Percentiles rank a stretch among this genome's conserved stretches.
These are phyloP conservation scores for Chlamydomonas asymmetrica DNA, from an alignment of 139 green algal species.

Conservation along the genomic window DNA sequence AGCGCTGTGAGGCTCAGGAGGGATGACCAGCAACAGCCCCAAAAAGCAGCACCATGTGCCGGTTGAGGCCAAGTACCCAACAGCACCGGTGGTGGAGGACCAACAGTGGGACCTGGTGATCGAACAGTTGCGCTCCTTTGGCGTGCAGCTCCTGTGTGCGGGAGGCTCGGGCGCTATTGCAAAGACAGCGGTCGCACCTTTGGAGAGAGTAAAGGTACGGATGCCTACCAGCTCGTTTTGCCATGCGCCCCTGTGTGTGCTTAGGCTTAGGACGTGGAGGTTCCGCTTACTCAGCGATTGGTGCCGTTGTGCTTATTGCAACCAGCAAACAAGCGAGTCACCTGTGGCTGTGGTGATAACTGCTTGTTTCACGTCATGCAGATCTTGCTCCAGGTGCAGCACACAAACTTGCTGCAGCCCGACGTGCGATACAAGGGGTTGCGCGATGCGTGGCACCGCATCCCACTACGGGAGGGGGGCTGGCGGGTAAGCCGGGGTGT, in stretches of 20 bases:
- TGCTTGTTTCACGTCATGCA: constrained; percentile 16
- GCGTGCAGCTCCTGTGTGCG: constrained; percentile 53
- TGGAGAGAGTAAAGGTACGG: constrained; percentile 65
- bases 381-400: constrained; percentile 66
- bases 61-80: no score
- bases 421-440: constrained; percentile 44
- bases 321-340: neutral
- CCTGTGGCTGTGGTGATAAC: neutral
- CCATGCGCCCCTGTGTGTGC: neutral
- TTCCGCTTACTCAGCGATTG: neutral
- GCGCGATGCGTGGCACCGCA: constrained; percentile 42
- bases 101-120: no score
- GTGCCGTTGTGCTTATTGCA: neutral
- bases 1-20: no score
- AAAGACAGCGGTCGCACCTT: constrained; percentile 64
- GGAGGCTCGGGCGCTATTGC: constrained; percentile 57
- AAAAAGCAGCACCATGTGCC: no score
- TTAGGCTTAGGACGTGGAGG: neutral
- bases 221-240: no score
- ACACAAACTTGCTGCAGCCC: constrained; percentile 26
- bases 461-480: constrained; percentile 48
- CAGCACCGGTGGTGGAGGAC: no score
- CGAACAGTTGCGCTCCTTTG: constrained; percentile 51
- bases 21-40: no score
- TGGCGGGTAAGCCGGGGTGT: constrained; percentile 41